Evolutionary conservation across 106 monocot genomes (phyloP), one percentile per base, ranked within the genome.

Genomic region (Dendrobium officinale): DNA sequence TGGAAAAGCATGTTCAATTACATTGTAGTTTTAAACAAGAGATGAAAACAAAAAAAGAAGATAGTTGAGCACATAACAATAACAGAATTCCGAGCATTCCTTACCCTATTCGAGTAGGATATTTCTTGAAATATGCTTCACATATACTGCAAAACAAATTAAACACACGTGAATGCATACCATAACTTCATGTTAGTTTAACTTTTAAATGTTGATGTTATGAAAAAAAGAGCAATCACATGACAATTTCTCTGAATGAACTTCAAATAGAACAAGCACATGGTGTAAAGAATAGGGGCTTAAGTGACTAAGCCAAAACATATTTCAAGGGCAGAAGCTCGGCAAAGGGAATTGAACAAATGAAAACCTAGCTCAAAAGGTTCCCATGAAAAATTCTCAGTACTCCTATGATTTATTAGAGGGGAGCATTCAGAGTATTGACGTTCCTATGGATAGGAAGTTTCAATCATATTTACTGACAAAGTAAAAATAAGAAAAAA

Each of bases 121-220:
- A 44, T 81, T 98, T 98, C 88, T 92, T 95, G 88, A 98, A 98
- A 83, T 98, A 98, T 79, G 95, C 92, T 80, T 98, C 98, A 70
- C 98, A 95, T 81, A 98, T 98, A 83, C 98, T 98, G 92, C 90
- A 89, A 82, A 78, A 80, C 13, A 75, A 68, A 44, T 55, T 76
- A 37, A 77, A 22, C 13, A 33, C 33, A 37, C 18, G 16, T 33
- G 43, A 47, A 3, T 1, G 67, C 37, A 20, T 54, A 40, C 27
- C 27, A 77, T 15, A 72, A 20, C 48, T 75, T 76, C 17, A 24
- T 49, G 33, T 2, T 31, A 4, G 33, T 3, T 70, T 33, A 37
- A 70, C 20, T 37, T 70, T 29, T 22, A 2, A 22, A 31, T 70
- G 70, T 70, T 70, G 13, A 37, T 15, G 13, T 27, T 70, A 4